phyloP scores from a whole-genome alignment of 1,284 basidiomycete genomes.

The Singerocomus inundabilis region DNA sequence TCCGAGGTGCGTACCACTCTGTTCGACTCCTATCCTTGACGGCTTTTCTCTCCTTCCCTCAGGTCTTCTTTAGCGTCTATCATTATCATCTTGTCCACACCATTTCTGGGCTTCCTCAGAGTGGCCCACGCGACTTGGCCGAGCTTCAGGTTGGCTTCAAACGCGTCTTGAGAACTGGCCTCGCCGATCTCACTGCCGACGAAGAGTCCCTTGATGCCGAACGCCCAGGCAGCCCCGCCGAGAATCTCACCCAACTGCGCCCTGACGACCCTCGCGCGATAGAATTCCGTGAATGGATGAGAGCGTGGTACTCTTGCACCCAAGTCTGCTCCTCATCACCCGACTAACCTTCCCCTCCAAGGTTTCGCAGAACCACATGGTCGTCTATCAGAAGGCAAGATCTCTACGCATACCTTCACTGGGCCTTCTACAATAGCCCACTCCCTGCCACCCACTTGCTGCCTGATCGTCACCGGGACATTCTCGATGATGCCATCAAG shows the following conservation, averaged over 20 bases:
- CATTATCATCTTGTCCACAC: conserved; percentile 55
- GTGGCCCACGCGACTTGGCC: conserved; percentile 44
- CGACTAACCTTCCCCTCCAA: conserved; percentile 15
- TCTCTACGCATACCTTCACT: conserved; percentile 78
- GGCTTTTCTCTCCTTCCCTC: conserved; percentile 3
- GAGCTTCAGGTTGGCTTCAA: conserved; percentile 62
- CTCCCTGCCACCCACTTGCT: conserved; percentile 52
- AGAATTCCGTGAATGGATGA: conserved; percentile 71
- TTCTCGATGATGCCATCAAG: conserved; percentile 58
- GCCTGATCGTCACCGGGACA: conserved; percentile 43
- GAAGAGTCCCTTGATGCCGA: conserved; percentile 51
- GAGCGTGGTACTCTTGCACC: conserved; percentile 48
- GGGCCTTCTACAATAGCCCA: conserved; percentile 74
- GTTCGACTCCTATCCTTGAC: background rate
- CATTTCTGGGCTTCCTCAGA: conserved; percentile 53
- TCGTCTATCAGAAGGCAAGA: conserved; percentile 65
- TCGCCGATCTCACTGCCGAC: conserved; percentile 53
- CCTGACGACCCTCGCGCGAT: conserved; percentile 68
- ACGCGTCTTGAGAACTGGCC: conserved; percentile 55
- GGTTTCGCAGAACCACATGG: conserved; percentile 79
- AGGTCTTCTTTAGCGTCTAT: conserved; percentile 81
- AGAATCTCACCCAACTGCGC: conserved; percentile 55
- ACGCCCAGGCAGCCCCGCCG: conserved; percentile 61
- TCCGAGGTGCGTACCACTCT: conserved; percentile 49
- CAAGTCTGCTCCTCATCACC: background rate